Conservation (phyloP, 495 filamentous ascomycete species). For the Cenococcum geophilum region DNA sequence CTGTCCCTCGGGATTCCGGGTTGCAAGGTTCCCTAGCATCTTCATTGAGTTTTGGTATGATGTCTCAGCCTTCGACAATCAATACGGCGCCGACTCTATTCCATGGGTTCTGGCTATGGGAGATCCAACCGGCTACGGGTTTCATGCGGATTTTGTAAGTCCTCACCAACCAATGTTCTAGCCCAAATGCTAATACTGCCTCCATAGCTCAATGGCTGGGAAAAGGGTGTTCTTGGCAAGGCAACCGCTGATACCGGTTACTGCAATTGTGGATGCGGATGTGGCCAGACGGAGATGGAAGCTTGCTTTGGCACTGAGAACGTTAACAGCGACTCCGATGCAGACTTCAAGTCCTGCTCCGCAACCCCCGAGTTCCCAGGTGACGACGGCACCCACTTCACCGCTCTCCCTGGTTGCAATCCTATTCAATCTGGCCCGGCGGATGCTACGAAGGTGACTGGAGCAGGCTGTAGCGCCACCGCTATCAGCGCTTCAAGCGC, state of each 20-base stretch:
- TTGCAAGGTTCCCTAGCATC: conserved; percentile 25
- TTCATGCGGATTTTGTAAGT: conserved; percentile 27
- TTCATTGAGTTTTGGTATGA: conserved; percentile 33
- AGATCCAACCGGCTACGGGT: conserved; percentile 29
- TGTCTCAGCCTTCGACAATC: conserved; percentile 22
- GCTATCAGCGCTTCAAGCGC: background rate
- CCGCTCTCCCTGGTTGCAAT: conserved; percentile 29
- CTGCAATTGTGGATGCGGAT: conserved; percentile 30
- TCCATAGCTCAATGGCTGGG: conserved; percentile 24
- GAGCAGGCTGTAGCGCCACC: conserved; percentile 17
- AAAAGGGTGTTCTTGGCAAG: conserved; percentile 27
- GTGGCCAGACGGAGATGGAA: conserved; percentile 25
- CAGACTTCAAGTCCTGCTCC: conserved; percentile 20
- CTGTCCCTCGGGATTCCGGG: conserved; percentile 17
- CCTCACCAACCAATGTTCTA: too few relatives aligned
- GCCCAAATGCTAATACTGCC: too few relatives aligned
- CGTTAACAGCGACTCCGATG: conserved; percentile 24
- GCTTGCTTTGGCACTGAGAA: conserved; percentile 26
- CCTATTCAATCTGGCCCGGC: conserved; percentile 26
- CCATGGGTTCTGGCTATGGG: conserved; percentile 27
- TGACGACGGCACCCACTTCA: conserved; percentile 4
- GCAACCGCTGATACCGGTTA: conserved; percentile 21
- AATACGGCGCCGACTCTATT: conserved; percentile 18
- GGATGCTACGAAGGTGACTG: conserved; percentile 16
- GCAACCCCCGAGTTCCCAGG: conserved; percentile 10